Percentiles rank a stretch among this genome's conserved stretches.
phyloP scores from a whole-genome alignment of 768 basidiomycete species.

The Leucogyrophana mollusca region DNA sequence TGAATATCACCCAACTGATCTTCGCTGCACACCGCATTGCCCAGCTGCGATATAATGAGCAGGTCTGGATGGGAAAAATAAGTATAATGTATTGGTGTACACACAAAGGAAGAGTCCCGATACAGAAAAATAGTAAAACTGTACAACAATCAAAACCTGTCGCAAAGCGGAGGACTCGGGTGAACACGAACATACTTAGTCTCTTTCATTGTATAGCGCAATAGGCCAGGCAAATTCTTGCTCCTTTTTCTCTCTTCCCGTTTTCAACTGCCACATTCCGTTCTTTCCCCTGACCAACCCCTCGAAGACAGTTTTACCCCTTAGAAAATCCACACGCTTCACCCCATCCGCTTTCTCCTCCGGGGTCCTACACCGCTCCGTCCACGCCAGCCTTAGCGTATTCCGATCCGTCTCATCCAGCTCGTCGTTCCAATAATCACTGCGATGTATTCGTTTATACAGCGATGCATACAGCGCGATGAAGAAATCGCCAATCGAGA shows the following conservation, averaged over 20 bases:
- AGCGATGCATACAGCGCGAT: conserved; percentile 44
- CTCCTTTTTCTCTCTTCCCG: conserved; percentile 35
- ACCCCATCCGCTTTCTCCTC: conserved; percentile 43
- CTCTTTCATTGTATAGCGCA: too few relatives aligned
- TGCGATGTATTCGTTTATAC: conserved; percentile 40
- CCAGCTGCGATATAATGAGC: too few relatives aligned
- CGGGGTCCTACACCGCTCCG: conserved; percentile 39
- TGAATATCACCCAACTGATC: too few relatives aligned
- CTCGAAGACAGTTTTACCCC: conserved; percentile 47
- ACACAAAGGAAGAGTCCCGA: too few relatives aligned
- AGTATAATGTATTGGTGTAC: too few relatives aligned
- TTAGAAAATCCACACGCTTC: conserved; percentile 59
- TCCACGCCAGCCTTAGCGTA: conserved; percentile 43
- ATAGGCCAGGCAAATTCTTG: too few relatives aligned
- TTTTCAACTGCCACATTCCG: conserved; percentile 68
- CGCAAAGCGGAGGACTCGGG: too few relatives aligned
- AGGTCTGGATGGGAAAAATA: too few relatives aligned
- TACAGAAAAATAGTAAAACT: too few relatives aligned
- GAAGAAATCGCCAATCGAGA: conserved; percentile 59
- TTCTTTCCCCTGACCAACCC: conserved; percentile 53
- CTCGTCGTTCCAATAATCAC: conserved; percentile 62
- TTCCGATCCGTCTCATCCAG: conserved; percentile 45
- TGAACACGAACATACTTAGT: too few relatives aligned
- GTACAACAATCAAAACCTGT: too few relatives aligned
- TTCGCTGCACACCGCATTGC: too few relatives aligned